phyloP scores from a whole-genome alignment of 2,329 filamentous ascomycete species.

The Colletotrichum sp. region DNA sequence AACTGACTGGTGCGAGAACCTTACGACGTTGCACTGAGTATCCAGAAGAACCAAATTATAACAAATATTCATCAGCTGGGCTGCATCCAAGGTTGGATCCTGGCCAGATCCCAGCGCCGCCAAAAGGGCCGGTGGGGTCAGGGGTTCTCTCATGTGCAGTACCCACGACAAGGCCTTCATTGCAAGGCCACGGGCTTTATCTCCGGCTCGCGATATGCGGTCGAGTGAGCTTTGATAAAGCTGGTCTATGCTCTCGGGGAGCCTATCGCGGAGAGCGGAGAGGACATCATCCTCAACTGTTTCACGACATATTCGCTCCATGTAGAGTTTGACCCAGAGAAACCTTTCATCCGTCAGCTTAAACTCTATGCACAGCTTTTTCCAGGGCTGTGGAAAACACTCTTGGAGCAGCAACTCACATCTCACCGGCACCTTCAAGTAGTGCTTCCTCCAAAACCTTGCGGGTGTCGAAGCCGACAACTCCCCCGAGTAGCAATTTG shows the following conservation, averaged over 20 bases:
- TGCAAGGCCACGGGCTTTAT: neutral
- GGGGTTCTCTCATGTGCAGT: neutral
- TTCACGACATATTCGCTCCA: neutral
- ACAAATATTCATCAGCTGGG: neutral
- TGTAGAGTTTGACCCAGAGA: neutral
- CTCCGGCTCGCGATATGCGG: neutral
- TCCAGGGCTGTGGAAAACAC: neutral
- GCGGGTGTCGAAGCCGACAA: neutral
- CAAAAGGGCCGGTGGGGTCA: neutral
- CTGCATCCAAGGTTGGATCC: neutral
- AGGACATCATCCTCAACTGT: neutral
- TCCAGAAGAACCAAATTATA: neutral
- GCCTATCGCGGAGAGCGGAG: accelerated
- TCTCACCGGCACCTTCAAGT: neutral
- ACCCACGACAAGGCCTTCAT: neutral
- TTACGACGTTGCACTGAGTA: neutral
- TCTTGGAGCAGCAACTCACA: neutral
- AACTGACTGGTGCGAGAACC: neutral
- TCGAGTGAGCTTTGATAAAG: neutral
- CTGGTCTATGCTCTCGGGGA: neutral
- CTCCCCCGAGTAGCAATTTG: neutral
- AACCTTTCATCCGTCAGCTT: neutral
- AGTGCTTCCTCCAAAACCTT: neutral
- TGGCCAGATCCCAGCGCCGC: accelerated
- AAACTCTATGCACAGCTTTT: accelerated